phyloP scores from a whole-genome alignment of 345 rosid species.

The Moringa oleifera region DNA sequence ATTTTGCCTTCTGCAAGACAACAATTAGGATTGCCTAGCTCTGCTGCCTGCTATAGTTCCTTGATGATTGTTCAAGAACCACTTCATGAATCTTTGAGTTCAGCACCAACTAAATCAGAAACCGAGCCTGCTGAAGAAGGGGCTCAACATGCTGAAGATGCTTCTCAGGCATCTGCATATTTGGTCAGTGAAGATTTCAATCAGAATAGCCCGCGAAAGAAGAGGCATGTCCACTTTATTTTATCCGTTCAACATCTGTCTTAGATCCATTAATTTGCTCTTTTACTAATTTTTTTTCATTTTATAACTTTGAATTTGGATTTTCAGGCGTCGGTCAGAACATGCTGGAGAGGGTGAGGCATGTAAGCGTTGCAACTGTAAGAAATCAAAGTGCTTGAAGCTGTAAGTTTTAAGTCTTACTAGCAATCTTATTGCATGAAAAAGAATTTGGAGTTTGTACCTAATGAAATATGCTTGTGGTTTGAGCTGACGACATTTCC shows the following conservation, averaged over 20 bases:
- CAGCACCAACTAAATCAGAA: slow-evolving; percentile 34
- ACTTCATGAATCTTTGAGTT: slow-evolving; percentile 30
- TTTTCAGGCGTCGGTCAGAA: slow-evolving; percentile 62
- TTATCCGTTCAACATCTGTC: neutral
- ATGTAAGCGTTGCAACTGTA: slow-evolving; percentile 96
- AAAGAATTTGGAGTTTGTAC: neutral
- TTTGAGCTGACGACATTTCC: slow-evolving; percentile 3
- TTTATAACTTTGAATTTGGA: slow-evolving; percentile 6
- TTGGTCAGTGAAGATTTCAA: slow-evolving; percentile 49
- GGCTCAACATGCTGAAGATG: slow-evolving; percentile 40
- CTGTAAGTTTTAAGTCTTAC: slow-evolving; percentile 58
- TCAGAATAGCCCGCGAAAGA: slow-evolving; percentile 75
- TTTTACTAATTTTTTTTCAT: neutral
- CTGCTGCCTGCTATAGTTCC: slow-evolving; percentile 36
- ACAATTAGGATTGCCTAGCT: slow-evolving; percentile 33
- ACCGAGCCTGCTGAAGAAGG: slow-evolving; percentile 32
- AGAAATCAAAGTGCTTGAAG: slow-evolving; percentile 92
- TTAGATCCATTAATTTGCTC: no score
- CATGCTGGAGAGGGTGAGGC: slow-evolving; percentile 52
- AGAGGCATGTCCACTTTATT: slow-evolving; percentile 39
- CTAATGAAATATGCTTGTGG: neutral
- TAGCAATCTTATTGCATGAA: neutral
- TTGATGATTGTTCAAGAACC: slow-evolving; percentile 33
- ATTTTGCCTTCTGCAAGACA: slow-evolving; percentile 33
- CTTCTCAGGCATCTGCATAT: slow-evolving; percentile 36